Percentiles rank a stretch among this genome's conserved stretches.
phyloP scores from a whole-genome alignment of 352 stramenopile species.

The Blastocystis sp. region DNA sequence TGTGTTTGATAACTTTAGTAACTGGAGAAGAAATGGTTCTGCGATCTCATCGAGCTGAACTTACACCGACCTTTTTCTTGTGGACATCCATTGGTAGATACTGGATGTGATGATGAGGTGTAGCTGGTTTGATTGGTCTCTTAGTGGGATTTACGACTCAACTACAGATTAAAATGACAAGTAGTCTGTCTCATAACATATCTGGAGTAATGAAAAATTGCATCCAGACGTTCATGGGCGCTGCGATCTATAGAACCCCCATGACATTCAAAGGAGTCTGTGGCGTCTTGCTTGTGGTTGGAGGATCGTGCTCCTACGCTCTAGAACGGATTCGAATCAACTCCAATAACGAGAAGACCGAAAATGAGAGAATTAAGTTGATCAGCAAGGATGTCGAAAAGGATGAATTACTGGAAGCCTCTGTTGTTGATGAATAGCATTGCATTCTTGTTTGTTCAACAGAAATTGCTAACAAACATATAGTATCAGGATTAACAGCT shows the following conservation, averaged over 20 bases:
- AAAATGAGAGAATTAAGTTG: neutral
- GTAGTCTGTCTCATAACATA: constrained; percentile 56
- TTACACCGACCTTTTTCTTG: neutral
- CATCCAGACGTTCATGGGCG: constrained; percentile 55
- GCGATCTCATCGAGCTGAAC: neutral
- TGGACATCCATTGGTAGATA: constrained; percentile 10
- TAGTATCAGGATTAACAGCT: constrained; percentile 47
- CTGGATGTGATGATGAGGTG: neutral
- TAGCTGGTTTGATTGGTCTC: constrained; percentile 44
- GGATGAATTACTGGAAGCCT: neutral
- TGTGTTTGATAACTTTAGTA: neutral
- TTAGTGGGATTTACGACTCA: constrained; percentile 47
- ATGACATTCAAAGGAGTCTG: constrained; percentile 6
- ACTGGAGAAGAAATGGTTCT: constrained; percentile 12
- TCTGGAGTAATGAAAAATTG: constrained; percentile 59
- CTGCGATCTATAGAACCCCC: constrained; percentile 8
- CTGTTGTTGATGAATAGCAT: neutral
- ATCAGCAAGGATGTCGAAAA: constrained; percentile 13
- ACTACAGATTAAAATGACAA: constrained; percentile 52
- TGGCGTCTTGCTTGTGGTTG: constrained; percentile 25
- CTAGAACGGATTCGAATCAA: constrained; percentile 13
- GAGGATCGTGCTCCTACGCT: constrained; percentile 27
- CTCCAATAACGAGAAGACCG: neutral
- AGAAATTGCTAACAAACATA: too few relatives aligned
- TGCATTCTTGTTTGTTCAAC: neutral